phyloP scores from a whole-genome alignment of 208 protist species.

The Novymonas esmeraldas region DNA sequence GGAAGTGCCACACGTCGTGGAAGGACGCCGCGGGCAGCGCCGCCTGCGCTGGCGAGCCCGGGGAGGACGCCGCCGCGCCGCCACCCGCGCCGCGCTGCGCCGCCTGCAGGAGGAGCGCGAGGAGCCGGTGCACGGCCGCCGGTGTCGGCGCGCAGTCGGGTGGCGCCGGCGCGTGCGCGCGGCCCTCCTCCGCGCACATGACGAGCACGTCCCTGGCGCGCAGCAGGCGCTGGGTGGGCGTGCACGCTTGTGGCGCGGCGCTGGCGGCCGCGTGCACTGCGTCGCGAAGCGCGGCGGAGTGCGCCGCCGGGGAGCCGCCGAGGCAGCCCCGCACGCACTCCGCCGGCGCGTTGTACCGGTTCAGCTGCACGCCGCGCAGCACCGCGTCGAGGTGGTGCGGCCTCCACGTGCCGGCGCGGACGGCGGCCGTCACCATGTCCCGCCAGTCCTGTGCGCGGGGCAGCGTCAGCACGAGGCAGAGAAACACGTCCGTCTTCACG shows the following conservation, averaged over 20 bases:
- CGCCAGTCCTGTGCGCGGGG: conserved; percentile 54
- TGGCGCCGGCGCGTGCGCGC: background rate
- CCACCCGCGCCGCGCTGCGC: conserved; percentile 11
- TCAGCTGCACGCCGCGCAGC: conserved; percentile 42
- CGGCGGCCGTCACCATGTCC: conserved; percentile 62
- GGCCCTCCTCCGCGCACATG: conserved; percentile 31
- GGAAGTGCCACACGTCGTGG: conserved; percentile 55
- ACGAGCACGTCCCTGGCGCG: conserved; percentile 24
- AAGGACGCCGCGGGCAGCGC: conserved; percentile 15
- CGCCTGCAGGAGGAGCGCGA: conserved; percentile 21
- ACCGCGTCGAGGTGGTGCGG: conserved; percentile 56
- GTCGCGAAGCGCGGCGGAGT: conserved; percentile 1
- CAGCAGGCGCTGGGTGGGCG: conserved; percentile 19
- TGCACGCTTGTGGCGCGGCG: conserved; percentile 8
- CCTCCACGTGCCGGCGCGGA: conserved; percentile 49
- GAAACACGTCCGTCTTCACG: conserved; percentile 38
- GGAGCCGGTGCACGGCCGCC: conserved; percentile 13
- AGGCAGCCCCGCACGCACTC: conserved; percentile 6
- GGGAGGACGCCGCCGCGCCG: background rate
- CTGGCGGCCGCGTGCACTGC: background rate
- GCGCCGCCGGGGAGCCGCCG: background rate
- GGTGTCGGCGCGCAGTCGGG: conserved; percentile 11
- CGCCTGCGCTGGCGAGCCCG: no score
- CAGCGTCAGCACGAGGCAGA: conserved; percentile 51
- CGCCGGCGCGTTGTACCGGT: conserved; percentile 30